Conservation (phyloP, 768 basidiomycete genomes). For the Boletus reticulatus region DNA sequence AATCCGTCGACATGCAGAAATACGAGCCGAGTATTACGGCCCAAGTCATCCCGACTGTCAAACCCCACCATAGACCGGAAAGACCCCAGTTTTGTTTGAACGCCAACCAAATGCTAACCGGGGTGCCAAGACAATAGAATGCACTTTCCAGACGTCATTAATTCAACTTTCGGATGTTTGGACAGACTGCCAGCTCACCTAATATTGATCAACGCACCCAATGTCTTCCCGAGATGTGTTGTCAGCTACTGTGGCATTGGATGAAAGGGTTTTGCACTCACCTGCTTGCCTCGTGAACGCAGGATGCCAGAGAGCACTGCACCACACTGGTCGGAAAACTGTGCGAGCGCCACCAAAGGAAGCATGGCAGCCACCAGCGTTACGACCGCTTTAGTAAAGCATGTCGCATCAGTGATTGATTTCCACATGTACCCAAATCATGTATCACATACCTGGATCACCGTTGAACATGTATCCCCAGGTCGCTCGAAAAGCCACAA, state of each 20-base stretch:
- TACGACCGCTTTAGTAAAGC: constrained; percentile 18
- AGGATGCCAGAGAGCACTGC: constrained; percentile 78
- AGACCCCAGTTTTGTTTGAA: constrained; percentile 62
- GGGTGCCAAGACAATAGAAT: constrained; percentile 82
- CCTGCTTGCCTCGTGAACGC: constrained; percentile 79
- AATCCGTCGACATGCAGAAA: constrained; percentile 61
- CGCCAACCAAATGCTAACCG: constrained; percentile 75
- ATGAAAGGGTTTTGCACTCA: constrained; percentile 13
- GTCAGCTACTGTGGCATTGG: background rate
- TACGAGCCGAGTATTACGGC: constrained; percentile 19
- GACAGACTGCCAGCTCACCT: constrained; percentile 38
- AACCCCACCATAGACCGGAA: constrained; percentile 81
- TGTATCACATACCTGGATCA: constrained; percentile 43
- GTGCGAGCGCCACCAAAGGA: constrained; percentile 75
- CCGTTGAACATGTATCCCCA: constrained; percentile 81
- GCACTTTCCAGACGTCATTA: constrained; percentile 34
- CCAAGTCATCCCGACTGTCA: constrained; percentile 48
- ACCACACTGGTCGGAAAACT: constrained; percentile 76
- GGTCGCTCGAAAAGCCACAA: constrained; percentile 55
- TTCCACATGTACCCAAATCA: background rate
- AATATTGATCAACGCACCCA: constrained; percentile 78
- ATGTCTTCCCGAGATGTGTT: constrained; percentile 41
- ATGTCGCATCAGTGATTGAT: background rate
- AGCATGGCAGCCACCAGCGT: constrained; percentile 57
- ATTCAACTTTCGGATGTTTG: background rate